These are phyloP conservation scores for Acacia crassicarpa DNA, from an alignment of 306 rosid species.

Conservation along the genomic window DNA sequence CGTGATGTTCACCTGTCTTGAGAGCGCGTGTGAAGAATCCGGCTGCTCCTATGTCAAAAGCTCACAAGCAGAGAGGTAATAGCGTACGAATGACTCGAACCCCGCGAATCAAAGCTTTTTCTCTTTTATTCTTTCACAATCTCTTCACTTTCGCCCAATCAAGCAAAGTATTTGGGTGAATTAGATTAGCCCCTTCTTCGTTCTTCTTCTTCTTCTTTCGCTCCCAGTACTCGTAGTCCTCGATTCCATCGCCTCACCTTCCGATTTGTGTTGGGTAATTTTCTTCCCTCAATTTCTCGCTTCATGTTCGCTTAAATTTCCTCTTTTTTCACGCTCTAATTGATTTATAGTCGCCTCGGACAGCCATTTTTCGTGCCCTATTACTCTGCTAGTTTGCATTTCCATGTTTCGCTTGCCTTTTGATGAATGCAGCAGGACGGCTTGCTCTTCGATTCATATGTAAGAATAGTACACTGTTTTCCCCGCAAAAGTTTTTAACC, in stretches of 20 bases:
- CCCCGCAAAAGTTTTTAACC: background rate
- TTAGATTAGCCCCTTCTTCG: background rate
- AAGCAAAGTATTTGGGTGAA: background rate
- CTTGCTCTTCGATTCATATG: background rate
- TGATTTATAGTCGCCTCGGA: constrained; percentile 36
- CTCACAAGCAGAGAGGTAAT: background rate
- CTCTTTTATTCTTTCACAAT: constrained; percentile 10
- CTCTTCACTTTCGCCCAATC: background rate
- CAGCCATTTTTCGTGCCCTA: background rate
- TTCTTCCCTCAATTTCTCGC: constrained; percentile 14
- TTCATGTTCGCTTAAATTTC: constrained; percentile 24
- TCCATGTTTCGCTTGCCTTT: background rate
- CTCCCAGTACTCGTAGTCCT: constrained; percentile 13
- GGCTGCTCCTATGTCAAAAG: background rate
- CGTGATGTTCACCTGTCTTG: background rate
- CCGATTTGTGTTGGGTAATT: constrained; percentile 29
- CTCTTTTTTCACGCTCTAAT: background rate
- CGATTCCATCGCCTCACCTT: constrained; percentile 35
- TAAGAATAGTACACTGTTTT: background rate
- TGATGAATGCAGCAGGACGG: background rate
- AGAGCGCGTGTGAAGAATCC: background rate
- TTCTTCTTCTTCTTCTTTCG: constrained; percentile 17
- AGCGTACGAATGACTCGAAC: constrained; percentile 64
- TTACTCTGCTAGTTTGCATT: background rate
- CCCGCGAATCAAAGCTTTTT: constrained; percentile 28